Conservation (phyloP, 139 green algal species). For the Tetraselmis striata region DNA sequence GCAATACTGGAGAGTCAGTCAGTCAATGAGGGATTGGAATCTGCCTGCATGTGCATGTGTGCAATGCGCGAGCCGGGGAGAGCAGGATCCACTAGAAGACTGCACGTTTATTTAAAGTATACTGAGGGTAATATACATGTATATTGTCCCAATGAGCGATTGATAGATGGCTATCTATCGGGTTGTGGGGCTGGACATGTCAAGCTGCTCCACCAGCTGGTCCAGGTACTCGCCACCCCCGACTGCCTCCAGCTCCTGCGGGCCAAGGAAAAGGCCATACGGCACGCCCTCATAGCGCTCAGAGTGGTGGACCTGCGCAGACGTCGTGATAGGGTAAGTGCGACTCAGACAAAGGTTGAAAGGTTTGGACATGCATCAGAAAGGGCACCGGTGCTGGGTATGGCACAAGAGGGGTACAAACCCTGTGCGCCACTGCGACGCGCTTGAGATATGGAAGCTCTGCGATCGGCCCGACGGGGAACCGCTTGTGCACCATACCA, state of each 20-base stretch:
- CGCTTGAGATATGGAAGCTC: conserved; percentile 81
- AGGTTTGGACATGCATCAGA: too few species aligned
- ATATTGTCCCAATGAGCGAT: not conserved
- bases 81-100: too few species aligned
- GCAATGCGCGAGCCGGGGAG: too few species aligned
- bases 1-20: too few species aligned
- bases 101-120: too few species aligned
- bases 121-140: not conserved
- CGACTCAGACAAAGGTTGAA: too few species aligned
- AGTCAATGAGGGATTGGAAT: too few species aligned
- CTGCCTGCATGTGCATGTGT: too few species aligned
- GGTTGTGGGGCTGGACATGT: not conserved
- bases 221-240: not conserved
- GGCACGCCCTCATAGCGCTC: conserved; percentile 91
- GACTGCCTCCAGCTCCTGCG: conserved; percentile 42
- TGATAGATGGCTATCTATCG: not conserved
- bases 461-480: conserved; percentile 86
- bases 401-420: not conserved
- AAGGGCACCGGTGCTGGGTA: not conserved
- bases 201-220: not conserved
- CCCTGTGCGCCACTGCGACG: conserved; percentile 77
- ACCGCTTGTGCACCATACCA: conserved; percentile 88
- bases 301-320: conserved; percentile 81
- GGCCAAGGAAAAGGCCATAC: conserved; percentile 91
- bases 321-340: too few species aligned